Percentiles rank a stretch among this genome's conserved stretches.
Evolutionary conservation across 2,329 filamentous ascomycete species (phyloP).

Genomic region (Fusarium praegraminearum): DNA sequence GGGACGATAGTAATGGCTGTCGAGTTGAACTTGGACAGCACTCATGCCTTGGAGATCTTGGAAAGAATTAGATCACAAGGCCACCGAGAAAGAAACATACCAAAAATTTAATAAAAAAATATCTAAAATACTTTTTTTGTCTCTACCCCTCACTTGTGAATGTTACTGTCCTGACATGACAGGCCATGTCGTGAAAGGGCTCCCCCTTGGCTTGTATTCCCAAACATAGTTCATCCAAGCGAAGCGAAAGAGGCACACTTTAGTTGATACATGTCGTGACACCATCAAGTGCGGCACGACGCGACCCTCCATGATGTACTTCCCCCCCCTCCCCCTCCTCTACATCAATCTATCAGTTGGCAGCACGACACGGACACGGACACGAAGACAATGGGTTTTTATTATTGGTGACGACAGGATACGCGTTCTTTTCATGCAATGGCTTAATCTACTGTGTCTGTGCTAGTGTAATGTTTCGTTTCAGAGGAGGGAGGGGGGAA

Average conservation of each 20-base stretch:
- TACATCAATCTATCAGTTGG: too few species aligned
- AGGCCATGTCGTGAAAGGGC: constrained; percentile 19
- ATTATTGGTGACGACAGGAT: neutral
- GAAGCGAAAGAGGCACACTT: neutral
- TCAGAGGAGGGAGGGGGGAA: constrained; percentile 13
- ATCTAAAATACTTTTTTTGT: constrained; percentile 13
- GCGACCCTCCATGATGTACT: constrained; percentile 28
- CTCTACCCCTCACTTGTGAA: neutral
- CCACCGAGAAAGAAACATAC: constrained; percentile 36
- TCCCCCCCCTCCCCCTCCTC: neutral
- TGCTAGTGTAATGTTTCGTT: constrained; percentile 17
- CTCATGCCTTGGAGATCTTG: constrained; percentile 37
- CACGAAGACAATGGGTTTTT: neutral
- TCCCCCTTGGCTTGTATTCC: constrained; percentile 3
- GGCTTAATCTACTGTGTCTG: neutral
- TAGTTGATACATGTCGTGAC: constrained; percentile 7
- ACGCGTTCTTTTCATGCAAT: neutral
- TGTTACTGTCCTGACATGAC: constrained; percentile 7
- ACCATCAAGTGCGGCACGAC: constrained; percentile 26
- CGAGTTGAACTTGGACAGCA: constrained; percentile 32
- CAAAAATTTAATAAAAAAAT: constrained; percentile 29
- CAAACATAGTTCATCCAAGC: constrained; percentile 34
- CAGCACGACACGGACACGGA: constrained; percentile 3
- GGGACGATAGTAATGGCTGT: constrained; percentile 39
- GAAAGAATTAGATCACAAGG: constrained; percentile 7